Base-by-base conservation (phyloP, 2,329 filamentous ascomycete species). In the Venturia carpophila region DNA sequence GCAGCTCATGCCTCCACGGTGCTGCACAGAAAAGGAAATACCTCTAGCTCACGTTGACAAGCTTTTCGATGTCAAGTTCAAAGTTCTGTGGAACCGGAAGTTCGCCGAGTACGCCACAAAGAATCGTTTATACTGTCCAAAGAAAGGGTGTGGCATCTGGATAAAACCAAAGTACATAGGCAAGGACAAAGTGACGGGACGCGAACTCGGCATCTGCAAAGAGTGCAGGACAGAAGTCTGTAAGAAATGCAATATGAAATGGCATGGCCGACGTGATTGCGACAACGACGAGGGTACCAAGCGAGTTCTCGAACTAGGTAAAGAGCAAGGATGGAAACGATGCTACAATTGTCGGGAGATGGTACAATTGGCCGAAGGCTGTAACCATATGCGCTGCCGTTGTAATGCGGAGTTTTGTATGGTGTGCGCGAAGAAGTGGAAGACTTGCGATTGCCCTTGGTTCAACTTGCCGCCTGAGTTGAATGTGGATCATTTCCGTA, bases 351-450 rank as follows among this genome's bases (percentile, higher is more conserved):
- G 92, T 76, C 84, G 83, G 68, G 80, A 83, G 47, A 82, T 90
- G 79, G 88, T 95, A 56, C 89, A 95, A 74, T 78, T 91, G 62
- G 88, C 88, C 69, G 89, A 93, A 74, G 91, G 91, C 56, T 92
- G 89, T 75, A 92, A 93, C 76, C 91, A 93, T 73, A 93, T 95
- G 85, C 91, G 86, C 37, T 86, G 87, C 73, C 89, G 86, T 65
- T 96, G 92, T 71, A 87, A 84, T 64, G 90, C 90, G 37, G 84
- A 95, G 70, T 95, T 95, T 71, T 96, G 92, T 77, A 92, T 94
- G 84, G 82, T 90, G 34, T 96, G 92, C 72, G 91, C 89, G 27
- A 73, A 79, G 41, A 89, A 89, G 70, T 95, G 91, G 91, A 93
- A 91, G 76, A 86, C 82, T 0, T 96, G 91, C 72, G 85, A 89